A percentile compares a stretch with the other conserved stretches of the same genome.
Conservation (phyloP, 176 grass and related monocot species). For the Zea luxurians region DNA sequence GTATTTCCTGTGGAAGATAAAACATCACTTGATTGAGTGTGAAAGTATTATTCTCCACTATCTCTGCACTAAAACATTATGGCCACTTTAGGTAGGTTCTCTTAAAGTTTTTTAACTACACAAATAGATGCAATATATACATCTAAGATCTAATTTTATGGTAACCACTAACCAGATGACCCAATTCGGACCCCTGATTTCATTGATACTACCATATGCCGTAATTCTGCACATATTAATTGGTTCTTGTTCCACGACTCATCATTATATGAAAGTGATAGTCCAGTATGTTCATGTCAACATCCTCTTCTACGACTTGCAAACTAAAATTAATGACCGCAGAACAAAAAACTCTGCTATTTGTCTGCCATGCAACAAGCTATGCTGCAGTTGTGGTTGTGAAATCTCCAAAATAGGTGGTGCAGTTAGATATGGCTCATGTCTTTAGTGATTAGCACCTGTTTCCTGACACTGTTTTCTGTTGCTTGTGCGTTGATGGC, state of each 20-base stretch:
- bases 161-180: neutral
- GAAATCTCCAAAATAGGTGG: neutral
- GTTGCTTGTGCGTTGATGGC: neutral
- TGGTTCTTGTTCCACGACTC: constrained; percentile 15
- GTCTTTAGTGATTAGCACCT: neutral
- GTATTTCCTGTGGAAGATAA: constrained; percentile 23
- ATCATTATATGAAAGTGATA: constrained; percentile 30
- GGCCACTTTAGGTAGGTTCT: neutral
- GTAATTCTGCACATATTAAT: neutral
- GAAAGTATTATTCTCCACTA: neutral
- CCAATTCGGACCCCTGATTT: constrained; percentile 15
- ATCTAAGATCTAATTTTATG: constrained; percentile 22
- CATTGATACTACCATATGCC: constrained; percentile 18
- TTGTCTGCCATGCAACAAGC: neutral
- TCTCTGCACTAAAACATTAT: neutral
- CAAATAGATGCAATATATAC: neutral
- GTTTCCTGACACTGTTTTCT: neutral
- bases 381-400: constrained; percentile 38
- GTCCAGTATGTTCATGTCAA: constrained; percentile 2
- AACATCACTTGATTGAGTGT: constrained; percentile 19
- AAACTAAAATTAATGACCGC: neutral
- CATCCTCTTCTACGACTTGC: neutral
- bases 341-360: neutral
- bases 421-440: neutral
- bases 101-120: constrained; percentile 22